Conservation (phyloP, 1,284 basidiomycete genomes). For the Neolentinus lepideus region DNA sequence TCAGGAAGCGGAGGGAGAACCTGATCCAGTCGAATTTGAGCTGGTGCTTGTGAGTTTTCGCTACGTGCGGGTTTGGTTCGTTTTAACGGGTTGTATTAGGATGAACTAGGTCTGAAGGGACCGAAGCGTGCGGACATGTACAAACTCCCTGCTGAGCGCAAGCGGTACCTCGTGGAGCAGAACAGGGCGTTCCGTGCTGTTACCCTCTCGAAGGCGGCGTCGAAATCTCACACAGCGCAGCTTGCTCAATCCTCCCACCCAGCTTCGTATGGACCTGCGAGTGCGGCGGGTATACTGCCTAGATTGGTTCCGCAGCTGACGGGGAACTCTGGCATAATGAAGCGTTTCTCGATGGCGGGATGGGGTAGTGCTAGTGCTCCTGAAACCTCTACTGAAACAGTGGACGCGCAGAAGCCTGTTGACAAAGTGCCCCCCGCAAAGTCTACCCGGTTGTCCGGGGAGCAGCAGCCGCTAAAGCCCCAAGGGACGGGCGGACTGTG, state of each 20-base stretch:
- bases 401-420: neutral
- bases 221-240: conserved; percentile 17
- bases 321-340: conserved; percentile 60
- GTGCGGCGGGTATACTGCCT: conserved; percentile 44
- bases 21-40: conserved; percentile 48
- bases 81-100: conserved; percentile 29
- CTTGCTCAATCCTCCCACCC: conserved; percentile 29
- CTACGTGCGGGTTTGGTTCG: conserved; percentile 1
- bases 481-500: conserved; percentile 72
- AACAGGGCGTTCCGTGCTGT: conserved; percentile 28
- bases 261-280: conserved; percentile 55
- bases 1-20: conserved; percentile 27
- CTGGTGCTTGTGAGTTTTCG: conserved; percentile 51
- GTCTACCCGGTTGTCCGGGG: conserved; percentile 9
- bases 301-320: conserved; percentile 62
- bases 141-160: conserved; percentile 56
- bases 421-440: neutral
- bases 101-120: conserved; percentile 70
- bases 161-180: conserved; percentile 62
- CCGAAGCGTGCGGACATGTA: conserved; percentile 62
- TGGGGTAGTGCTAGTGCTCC: conserved; percentile 43
- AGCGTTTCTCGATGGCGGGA: conserved; percentile 65
- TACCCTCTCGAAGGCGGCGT: conserved; percentile 25
- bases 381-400: conserved; percentile 20
- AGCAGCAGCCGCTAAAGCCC: conserved; percentile 37